Percentiles rank a stretch among this genome's conserved stretches.
These are phyloP conservation scores for Lasiodiplodia sp. DNA, from an alignment of 2,329 filamentous ascomycete genomes.

Conservation along the genomic window DNA sequence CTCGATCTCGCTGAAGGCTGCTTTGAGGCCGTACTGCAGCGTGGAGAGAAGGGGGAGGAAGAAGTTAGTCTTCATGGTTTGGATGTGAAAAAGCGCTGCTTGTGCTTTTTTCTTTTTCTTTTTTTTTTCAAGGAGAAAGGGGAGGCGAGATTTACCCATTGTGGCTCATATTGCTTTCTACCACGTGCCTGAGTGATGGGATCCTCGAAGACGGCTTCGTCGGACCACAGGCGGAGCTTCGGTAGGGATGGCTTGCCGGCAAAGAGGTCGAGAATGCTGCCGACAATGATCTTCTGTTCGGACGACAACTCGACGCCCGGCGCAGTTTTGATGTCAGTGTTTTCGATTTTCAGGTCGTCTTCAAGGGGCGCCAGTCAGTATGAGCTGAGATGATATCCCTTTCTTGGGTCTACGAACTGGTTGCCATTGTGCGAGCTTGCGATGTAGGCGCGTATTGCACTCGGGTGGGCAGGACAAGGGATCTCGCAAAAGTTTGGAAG, in stretches of 20 bases:
- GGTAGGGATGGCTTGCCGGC: slow-evolving; percentile 65
- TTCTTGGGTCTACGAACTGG: slow-evolving; percentile 32
- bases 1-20: slow-evolving; percentile 65
- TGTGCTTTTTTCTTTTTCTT: not conserved
- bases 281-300: slow-evolving; percentile 63
- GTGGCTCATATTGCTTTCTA: slow-evolving; percentile 59
- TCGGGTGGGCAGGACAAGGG: not conserved
- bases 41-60: not conserved
- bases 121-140: not conserved
- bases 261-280: slow-evolving; percentile 68
- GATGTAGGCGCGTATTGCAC: not conserved
- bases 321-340: slow-evolving; percentile 61
- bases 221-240: slow-evolving; percentile 67
- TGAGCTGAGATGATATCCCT: not conserved
- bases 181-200: slow-evolving; percentile 66
- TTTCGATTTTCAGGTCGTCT: slow-evolving; percentile 56
- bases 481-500: not conserved
- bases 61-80: not conserved
- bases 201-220: slow-evolving; percentile 65
- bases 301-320: slow-evolving; percentile 59
- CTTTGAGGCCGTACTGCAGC: slow-evolving; percentile 63
- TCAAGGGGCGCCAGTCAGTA: not conserved
- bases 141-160: slow-evolving; percentile 48
- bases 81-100: no score
- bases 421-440: slow-evolving; percentile 42